Evolutionary conservation across 805 yeast species (phyloP), one percentile per base, ranked within the genome.

Genomic region (Jamesozyma spencerorum): DNA sequence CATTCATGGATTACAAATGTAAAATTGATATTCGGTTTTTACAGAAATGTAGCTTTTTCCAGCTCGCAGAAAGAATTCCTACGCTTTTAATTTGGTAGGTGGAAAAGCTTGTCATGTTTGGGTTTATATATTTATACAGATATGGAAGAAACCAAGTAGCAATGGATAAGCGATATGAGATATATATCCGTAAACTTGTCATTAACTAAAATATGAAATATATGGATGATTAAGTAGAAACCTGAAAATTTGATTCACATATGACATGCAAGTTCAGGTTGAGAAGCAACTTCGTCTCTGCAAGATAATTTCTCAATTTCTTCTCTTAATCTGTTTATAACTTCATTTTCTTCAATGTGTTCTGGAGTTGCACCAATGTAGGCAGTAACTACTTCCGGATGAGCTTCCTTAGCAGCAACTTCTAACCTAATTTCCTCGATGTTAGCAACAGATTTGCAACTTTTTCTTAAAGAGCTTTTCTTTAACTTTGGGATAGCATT

Each of bases 381-480:
- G 8, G 35, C 18, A 4, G 39, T 38, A 15, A 15, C 31, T n/a
- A 35, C 12, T 19, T 18, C 37, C 13, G 32, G 46, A 12, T 47
- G 32, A 34, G 49, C 56, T 47, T 76, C 86, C 26, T 78, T 82
- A n/a, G 73, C 82, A 39, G 72, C 75, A 49, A 80, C 62, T 46
- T 79, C 85, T 47, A 80, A 64, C 20, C 79, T 68, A 41, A 79
- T 69, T 20, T 81, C 77, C 2, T 86, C 77, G 48, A 81, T 64
- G 47, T 76, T 77, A 50, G 79, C 67, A 37, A 80, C 63, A 1
- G 86, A 79, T 53, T 78, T 80, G 17, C 84, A 81, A 17, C 85
- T 77, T 50, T 75, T 74, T 55, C 87, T 74, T 54, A 86, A 69
- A 41, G 66, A 60, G 53, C 79, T 60, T 29, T 64, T 32, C 13